Evolutionary conservation across 768 basidiomycete genomes (phyloP).

Genomic region (Amanita pallidorosea): DNA sequence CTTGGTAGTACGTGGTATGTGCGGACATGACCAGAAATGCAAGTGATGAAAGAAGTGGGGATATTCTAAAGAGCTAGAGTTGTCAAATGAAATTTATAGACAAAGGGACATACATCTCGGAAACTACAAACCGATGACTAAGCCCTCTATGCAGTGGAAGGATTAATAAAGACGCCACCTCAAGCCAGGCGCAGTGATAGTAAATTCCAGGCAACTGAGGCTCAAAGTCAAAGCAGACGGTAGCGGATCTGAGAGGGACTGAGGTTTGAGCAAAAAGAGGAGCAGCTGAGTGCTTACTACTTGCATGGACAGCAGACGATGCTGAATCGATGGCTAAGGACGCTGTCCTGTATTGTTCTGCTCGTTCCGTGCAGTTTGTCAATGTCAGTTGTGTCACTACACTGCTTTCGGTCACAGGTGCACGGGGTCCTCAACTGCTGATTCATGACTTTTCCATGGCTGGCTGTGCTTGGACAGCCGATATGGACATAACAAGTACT

Average conservation of each 20-base stretch:
- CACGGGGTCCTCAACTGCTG: neutral
- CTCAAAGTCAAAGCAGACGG: neutral
- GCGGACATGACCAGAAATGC: slow-evolving; percentile 1
- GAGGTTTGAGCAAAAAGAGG: neutral
- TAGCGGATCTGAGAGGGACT: neutral
- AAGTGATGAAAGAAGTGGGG: neutral
- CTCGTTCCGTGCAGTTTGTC: neutral
- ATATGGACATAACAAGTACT: neutral
- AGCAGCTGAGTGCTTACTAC: neutral
- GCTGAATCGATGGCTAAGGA: neutral
- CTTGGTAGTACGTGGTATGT: slow-evolving; percentile 5
- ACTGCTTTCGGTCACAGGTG: neutral
- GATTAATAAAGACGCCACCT: neutral
- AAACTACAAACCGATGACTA: neutral
- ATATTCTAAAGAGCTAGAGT: neutral
- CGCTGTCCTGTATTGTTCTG: neutral
- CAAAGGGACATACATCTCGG: neutral
- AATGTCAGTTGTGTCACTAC: neutral
- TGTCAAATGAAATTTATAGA: neutral
- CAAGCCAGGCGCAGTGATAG: neutral
- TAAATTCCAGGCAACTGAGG: neutral
- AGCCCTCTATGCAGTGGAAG: neutral
- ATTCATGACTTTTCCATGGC: neutral
- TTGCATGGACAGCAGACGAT: neutral
- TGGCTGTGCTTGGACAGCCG: neutral